Percentiles rank a stretch among this genome's conserved stretches.
phyloP scores from a whole-genome alignment of 1,284 basidiomycete species.

The Abortiporus biennis region DNA sequence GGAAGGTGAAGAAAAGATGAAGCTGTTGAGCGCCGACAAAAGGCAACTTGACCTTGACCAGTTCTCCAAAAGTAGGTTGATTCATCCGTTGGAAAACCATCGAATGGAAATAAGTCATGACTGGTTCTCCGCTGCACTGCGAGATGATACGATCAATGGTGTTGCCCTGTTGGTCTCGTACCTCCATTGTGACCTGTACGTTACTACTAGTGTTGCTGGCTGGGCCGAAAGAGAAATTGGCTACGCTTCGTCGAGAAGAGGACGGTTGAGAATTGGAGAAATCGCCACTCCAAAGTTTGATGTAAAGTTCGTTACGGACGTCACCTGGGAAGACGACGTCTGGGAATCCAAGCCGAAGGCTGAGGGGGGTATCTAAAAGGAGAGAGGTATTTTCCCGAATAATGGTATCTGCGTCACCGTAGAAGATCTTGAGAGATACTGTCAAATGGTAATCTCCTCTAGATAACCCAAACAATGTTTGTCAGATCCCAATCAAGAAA shows the following conservation, averaged over 20 bases:
- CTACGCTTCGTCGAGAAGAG: constrained; percentile 54
- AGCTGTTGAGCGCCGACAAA: constrained; percentile 66
- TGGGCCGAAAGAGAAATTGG: constrained; percentile 52
- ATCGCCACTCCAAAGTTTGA: constrained; percentile 90
- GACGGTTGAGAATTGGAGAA: constrained; percentile 54
- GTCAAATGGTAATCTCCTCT: constrained; percentile 79
- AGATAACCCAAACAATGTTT: constrained; percentile 29
- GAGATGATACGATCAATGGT: constrained; percentile 73
- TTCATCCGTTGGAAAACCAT: constrained; percentile 85
- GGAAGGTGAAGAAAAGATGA: constrained; percentile 94
- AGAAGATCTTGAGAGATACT: constrained; percentile 87
- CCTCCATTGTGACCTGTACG: constrained; percentile 87
- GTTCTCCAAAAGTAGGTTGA: constrained; percentile 88
- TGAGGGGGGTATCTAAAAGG: constrained; percentile 79
- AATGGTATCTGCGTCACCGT: constrained; percentile 73
- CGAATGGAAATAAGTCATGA: constrained; percentile 79
- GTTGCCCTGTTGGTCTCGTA: constrained; percentile 74
- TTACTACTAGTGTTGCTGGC: constrained; percentile 57
- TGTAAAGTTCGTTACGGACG: constrained; percentile 89
- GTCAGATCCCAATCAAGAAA: constrained; percentile 1
- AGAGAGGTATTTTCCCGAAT: constrained; percentile 83
- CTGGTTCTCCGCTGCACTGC: constrained; percentile 81
- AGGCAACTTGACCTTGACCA: constrained; percentile 85
- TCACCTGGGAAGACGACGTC: constrained; percentile 95
- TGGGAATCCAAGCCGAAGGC: constrained; percentile 90